Evolutionary conservation across 495 filamentous ascomycete genomes (phyloP), one percentile per base, ranked within the genome.

Genomic region (Coniosporium apollinis): DNA sequence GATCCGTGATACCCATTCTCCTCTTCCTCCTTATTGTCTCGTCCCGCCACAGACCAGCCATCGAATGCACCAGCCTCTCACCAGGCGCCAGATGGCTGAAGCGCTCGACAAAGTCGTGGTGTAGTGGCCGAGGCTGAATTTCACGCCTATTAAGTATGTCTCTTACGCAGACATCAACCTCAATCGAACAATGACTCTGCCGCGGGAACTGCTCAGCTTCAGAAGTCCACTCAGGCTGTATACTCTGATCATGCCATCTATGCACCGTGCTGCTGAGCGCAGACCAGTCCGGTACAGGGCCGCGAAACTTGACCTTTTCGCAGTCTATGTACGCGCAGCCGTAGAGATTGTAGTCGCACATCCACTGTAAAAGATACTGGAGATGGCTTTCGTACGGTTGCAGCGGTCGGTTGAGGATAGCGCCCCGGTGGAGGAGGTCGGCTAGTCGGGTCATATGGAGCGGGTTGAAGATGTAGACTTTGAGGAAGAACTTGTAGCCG

Each of bases 341-440:
- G 50, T 87, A 94, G 44, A 97, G 63, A 45, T 92, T 96, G 64
- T 84, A 96, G 50, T 97, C 91, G 44, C 77, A 79, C 87, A 96
- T 94, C 72, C 91, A 96, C 59, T 94, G 91, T 1, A 86, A 67
- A 6, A 94, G 56, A 56, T 79, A 96, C 53, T 91, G 79, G 28
- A 96, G 54, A 55, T 96, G 91, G 31, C 78, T 83, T 55, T 97
- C 89, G 51, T 85, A 89, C 2, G 89, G 86, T 46, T 97, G 89
- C 22, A 96, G 73, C 7, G 68, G 61, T 30, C 65, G 72, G 47
- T 79, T 77, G 72, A 96, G 70, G 30, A 97, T 70, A 9, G 74
- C 73, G 17, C 87, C 89, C 52, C 91, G 82, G 17, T 79, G 74
- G 22, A 97, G 61, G 21, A 96, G 67, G 40, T 94, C 83, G 13